phyloP scores from a whole-genome alignment of 2,329 filamentous ascomycete genomes.

The Reticulascus tulasneorum region DNA sequence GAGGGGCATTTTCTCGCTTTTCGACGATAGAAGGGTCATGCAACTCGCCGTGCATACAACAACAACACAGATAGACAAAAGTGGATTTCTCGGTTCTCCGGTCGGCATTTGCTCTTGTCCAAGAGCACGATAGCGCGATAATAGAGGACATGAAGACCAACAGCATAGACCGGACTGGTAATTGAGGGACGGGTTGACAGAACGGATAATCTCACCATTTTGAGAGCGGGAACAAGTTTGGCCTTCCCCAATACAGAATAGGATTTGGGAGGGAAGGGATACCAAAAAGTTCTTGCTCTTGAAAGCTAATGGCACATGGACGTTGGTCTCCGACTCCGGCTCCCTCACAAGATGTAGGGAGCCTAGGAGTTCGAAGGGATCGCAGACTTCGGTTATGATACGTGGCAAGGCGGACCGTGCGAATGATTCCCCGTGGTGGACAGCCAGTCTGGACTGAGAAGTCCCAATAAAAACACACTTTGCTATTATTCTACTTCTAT shows the following conservation, averaged over 20 bases:
- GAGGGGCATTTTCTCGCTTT: slow-evolving; percentile 31
- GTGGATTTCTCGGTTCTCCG: slow-evolving; percentile 61
- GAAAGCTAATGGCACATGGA: slow-evolving; percentile 16
- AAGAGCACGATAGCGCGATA: slow-evolving; percentile 20
- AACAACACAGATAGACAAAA: too few relatives aligned
- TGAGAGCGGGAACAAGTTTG: slow-evolving; percentile 32
- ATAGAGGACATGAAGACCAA: slow-evolving; percentile 20
- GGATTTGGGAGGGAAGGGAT: slow-evolving; percentile 26
- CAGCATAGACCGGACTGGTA: slow-evolving; percentile 17
- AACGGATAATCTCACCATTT: slow-evolving; percentile 14
- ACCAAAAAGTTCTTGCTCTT: slow-evolving; percentile 23
- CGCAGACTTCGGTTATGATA: slow-evolving; percentile 30
- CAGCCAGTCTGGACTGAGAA: slow-evolving; percentile 38
- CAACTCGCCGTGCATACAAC: slow-evolving; percentile 34
- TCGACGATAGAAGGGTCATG: slow-evolving; percentile 33
- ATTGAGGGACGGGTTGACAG: slow-evolving; percentile 16
- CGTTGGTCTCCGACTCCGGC: slow-evolving; percentile 14
- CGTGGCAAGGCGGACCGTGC: slow-evolving; percentile 22
- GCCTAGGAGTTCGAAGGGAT: slow-evolving; percentile 19
- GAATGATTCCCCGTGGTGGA: slow-evolving; percentile 24
- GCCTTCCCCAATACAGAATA: slow-evolving; percentile 33
- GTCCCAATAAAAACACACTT: slow-evolving; percentile 33
- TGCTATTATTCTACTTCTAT: slow-evolving; percentile 17
- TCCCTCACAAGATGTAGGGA: slow-evolving; percentile 8
- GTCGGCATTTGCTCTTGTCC: slow-evolving; percentile 32